phyloP scores from a whole-genome alignment of 345 rosid species.

The Eucalyptus victrix region DNA sequence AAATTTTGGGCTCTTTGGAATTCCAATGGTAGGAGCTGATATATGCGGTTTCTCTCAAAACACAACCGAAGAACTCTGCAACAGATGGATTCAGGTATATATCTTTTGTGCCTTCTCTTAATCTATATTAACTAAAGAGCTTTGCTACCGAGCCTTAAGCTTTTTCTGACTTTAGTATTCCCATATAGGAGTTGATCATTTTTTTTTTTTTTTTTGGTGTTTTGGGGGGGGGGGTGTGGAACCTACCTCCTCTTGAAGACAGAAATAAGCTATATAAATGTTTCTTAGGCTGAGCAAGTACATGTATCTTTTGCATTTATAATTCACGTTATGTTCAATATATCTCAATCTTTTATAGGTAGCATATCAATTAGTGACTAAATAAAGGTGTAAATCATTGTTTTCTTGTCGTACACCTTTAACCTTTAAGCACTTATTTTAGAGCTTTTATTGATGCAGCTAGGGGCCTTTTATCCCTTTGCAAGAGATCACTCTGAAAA shows the following conservation, averaged over 20 bases:
- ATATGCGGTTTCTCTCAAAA: constrained; percentile 49
- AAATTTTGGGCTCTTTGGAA: constrained; percentile 62
- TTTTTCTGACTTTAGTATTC: background rate
- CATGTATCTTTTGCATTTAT: background rate
- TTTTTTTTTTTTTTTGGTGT: background rate
- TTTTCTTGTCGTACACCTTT: fast-evolving
- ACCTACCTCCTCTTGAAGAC: background rate
- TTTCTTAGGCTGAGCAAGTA: background rate
- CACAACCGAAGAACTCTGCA: constrained; percentile 65
- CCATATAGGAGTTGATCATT: background rate
- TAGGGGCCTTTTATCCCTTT: constrained; percentile 79
- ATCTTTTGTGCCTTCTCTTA: background rate
- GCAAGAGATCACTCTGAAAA: constrained; percentile 57
- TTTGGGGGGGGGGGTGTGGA: too few relatives aligned
- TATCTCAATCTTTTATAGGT: background rate
- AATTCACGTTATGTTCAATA: background rate
- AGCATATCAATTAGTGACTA: background rate
- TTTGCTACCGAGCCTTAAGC: background rate
- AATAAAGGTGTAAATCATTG: background rate
- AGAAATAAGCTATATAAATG: background rate
- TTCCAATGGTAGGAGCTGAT: constrained; percentile 86
- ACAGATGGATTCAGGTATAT: constrained; percentile 66
- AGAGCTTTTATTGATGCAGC: constrained; percentile 12
- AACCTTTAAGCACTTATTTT: background rate
- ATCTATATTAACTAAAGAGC: background rate